Conservation (phyloP, 768 basidiomycete genomes). For the Leccinum pellstonianum region DNA sequence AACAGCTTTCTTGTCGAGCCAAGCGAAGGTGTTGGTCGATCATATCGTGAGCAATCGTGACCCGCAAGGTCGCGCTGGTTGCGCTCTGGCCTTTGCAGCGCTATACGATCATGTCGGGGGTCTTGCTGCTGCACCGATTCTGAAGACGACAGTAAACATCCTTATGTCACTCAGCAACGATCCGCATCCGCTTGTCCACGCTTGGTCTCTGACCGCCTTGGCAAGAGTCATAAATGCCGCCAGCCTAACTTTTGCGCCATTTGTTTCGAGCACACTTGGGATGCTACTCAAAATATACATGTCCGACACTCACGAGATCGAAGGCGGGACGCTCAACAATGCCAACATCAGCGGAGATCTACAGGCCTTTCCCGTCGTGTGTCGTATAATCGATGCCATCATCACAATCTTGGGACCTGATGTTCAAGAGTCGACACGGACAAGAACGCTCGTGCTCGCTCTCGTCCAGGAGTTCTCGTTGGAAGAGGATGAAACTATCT, state of each 20-base stretch:
- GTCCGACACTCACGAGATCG: conserved; percentile 87
- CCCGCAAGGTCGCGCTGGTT: conserved; percentile 89
- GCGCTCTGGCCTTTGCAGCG: conserved; percentile 87
- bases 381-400: conserved; percentile 88
- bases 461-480: conserved; percentile 82
- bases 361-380: conserved; percentile 88
- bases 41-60: conserved; percentile 94
- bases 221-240: conserved; percentile 88
- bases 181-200: conserved; percentile 95
- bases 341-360: conserved; percentile 88
- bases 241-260: conserved; percentile 87
- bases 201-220: conserved; percentile 85
- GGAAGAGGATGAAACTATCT: conserved; percentile 84
- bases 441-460: conserved; percentile 78
- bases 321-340: conserved; percentile 81
- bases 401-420: conserved; percentile 95
- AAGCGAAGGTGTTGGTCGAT: conserved; percentile 89
- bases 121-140: conserved; percentile 88
- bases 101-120: conserved; percentile 92
- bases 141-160: conserved; percentile 95
- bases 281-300: conserved; percentile 89
- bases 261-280: conserved; percentile 83
- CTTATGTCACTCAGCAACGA: conserved; percentile 94
- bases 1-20: conserved; percentile 77
- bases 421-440: conserved; percentile 81